These are phyloP conservation scores for Metarhizium anisopliae DNA, from an alignment of 2,329 filamentous ascomycete species.

Conservation along the genomic window DNA sequence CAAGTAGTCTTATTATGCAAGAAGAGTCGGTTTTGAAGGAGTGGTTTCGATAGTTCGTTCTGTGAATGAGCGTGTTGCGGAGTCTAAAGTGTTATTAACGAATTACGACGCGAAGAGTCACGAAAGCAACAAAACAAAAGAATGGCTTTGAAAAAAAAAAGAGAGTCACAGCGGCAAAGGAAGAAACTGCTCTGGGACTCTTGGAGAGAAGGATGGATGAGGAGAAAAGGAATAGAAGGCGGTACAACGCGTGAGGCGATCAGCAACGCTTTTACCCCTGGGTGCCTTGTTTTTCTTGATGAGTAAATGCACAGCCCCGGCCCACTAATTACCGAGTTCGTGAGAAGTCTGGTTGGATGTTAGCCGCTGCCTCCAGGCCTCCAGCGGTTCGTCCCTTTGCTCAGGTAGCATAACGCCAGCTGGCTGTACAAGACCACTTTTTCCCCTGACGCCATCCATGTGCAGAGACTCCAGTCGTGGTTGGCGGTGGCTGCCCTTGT, in stretches of 20 bases:
- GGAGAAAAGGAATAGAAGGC: background rate
- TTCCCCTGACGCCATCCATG: no score
- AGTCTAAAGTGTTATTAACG: background rate
- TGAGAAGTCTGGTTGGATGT: no score
- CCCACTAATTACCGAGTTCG: no score
- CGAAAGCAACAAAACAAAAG: background rate
- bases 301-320: no score
- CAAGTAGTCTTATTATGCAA: background rate
- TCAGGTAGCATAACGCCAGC: no score
- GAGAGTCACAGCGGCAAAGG: background rate
- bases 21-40: background rate
- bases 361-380: no score
- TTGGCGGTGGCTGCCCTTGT: no score
- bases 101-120: background rate
- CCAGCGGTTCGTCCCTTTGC: no score
- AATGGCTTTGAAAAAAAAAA: background rate
- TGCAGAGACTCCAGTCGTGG: no score
- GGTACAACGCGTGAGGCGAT: background rate
- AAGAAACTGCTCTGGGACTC: background rate
- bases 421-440: no score
- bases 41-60: background rate
- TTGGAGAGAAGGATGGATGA: background rate
- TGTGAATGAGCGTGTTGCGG: background rate
- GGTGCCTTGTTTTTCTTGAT: no score
- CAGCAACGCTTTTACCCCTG: no score